Base-by-base conservation (phyloP, 306 rosid genomes). In the Vigna reflexopilosa region DNA sequence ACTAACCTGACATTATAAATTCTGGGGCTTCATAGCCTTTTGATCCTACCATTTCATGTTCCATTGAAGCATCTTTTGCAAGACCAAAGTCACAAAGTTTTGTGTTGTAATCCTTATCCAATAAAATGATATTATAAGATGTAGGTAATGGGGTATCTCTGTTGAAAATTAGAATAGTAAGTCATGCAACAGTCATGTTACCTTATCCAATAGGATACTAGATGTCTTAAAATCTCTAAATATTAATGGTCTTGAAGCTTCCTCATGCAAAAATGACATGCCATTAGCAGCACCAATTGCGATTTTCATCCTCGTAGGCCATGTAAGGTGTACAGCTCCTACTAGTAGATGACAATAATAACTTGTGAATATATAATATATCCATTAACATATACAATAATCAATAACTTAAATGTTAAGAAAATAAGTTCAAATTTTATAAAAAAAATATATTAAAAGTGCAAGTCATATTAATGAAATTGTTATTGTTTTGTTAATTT, bases 21-120 rank as follows among this genome's bases (percentile, higher is more conserved):
- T 92, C 95, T 0, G 95, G 93, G 16, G 93, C 93, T 0, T 87
- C 90, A 59, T 92, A 92, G 7, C 93, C 97, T 6, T 78, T 72
- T 2, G 97, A 88, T 70, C 93, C 92, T 84, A 88, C 73, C 8
- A 90, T 89, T n/a, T 20, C 59, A 28, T 83, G 91, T 14, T 91
- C 96, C 26, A 65, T 78, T 0, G 91, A 95, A 64, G 87, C 95
- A 77, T 92, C 93, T 76, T 66, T 87, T 0, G 91, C 93, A 0
- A 92, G 86, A 3, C 96, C 93, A 38, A 90, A 92, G 73, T 92
- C 97, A 12, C 88, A 88, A 67, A 92, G 97, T 67, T 86, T 92
- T 51, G 90, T 88, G 66, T 85, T 87, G 64, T 65, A 92, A 0
- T 90, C 86, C 97, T 90, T 80, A 40, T 42, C 4, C 47, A 77